Percentiles rank a stretch among this genome's conserved stretches.
These are phyloP conservation scores for Croton setiger DNA, from an alignment of 441 rosid genomes.

Conservation along the genomic window DNA sequence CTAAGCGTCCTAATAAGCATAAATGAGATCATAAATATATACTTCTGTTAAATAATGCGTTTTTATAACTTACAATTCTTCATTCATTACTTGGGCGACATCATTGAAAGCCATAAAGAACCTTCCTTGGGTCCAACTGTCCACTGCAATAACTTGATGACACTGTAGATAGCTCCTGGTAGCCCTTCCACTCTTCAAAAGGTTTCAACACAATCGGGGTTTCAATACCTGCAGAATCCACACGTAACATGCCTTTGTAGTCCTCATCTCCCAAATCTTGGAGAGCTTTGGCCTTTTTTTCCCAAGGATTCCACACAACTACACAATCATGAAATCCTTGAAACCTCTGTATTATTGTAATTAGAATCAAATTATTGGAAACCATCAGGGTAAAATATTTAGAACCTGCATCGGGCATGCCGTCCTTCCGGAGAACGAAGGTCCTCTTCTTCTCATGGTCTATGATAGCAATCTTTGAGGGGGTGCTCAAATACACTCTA, in stretches of 20 bases:
- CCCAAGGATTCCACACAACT: constrained; percentile 98
- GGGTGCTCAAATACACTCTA: constrained; percentile 79
- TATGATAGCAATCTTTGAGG: constrained; percentile 81
- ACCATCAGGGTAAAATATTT: constrained; percentile 9
- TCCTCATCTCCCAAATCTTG: constrained; percentile 84
- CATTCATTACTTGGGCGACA: constrained; percentile 19
- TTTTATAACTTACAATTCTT: constrained; percentile 16
- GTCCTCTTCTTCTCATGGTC: constrained; percentile 98
- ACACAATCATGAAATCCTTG: constrained; percentile 20
- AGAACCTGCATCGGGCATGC: constrained; percentile 88
- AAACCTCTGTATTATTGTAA: background rate
- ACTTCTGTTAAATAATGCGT: constrained; percentile 16
- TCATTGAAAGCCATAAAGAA: constrained; percentile 61
- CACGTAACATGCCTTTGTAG: constrained; percentile 77
- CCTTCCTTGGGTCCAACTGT: constrained; percentile 80
- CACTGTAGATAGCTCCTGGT: constrained; percentile 80
- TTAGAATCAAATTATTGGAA: background rate
- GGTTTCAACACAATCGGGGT: constrained; percentile 65
- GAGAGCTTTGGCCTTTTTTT: constrained; percentile 70
- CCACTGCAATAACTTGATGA: constrained; percentile 94
- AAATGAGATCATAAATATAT: constrained; percentile 16
- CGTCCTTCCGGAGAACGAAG: constrained; percentile 79
- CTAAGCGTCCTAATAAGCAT: constrained; percentile 10
- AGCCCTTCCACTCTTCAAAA: constrained; percentile 82
- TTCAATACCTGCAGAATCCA: constrained; percentile 82